Conservation (phyloP, 148 eudicot species). For the Cornus florida region DNA sequence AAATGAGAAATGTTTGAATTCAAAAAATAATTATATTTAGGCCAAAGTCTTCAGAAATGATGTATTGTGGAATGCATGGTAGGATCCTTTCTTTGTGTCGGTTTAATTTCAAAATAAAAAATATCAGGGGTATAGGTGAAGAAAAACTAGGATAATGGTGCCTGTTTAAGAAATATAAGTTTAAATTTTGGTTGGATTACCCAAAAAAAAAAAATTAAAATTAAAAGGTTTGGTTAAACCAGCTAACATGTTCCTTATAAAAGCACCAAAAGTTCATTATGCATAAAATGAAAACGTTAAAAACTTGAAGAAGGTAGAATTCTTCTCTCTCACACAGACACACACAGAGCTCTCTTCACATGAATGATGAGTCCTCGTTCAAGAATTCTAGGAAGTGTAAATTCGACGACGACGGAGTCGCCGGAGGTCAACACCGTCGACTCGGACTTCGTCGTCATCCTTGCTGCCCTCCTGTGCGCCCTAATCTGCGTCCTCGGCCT, state of each 20-base stretch:
- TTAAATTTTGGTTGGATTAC: too few relatives aligned
- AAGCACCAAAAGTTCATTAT: neutral
- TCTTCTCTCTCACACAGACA: neutral
- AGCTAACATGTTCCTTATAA: neutral
- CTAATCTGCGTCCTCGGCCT: conserved; percentile 62
- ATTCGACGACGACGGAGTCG: conserved; percentile 3
- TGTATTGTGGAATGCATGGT: too few relatives aligned
- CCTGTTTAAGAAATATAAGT: too few relatives aligned
- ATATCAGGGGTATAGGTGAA: too few relatives aligned
- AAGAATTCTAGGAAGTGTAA: conserved; percentile 12
- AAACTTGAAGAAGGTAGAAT: neutral
- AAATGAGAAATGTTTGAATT: too few relatives aligned
- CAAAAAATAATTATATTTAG: too few relatives aligned
- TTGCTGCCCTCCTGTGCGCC: conserved; percentile 60
- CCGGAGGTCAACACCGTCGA: conserved; percentile 15
- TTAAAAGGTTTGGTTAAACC: neutral
- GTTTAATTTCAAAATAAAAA: too few relatives aligned
- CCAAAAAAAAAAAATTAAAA: too few relatives aligned
- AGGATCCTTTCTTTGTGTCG: too few relatives aligned
- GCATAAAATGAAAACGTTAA: neutral
- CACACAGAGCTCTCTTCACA: neutral
- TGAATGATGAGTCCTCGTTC: neutral
- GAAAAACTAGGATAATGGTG: too few relatives aligned
- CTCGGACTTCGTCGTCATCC: conserved; percentile 51
- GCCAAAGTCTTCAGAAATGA: too few relatives aligned